Conservation (phyloP, 441 rosid species). For the Populus trichocarpa region DNA sequence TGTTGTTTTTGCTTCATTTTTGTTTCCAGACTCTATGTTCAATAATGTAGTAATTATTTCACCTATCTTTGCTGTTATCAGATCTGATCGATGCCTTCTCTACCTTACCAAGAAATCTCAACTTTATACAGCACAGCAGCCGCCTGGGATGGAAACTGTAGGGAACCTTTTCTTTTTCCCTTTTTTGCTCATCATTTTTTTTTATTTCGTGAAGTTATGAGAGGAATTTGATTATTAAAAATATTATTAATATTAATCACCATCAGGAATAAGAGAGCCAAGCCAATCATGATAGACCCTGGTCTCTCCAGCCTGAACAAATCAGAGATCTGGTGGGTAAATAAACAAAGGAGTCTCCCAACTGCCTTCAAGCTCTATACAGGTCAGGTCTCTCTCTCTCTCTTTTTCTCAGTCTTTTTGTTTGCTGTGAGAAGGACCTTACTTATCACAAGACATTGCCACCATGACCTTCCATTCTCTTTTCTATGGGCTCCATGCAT, state of each 20-base stretch:
- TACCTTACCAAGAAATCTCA: constrained; percentile 73
- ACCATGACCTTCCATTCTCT: not conserved
- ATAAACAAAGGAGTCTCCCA: constrained; percentile 76
- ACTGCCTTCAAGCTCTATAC: constrained; percentile 89
- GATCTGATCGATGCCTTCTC: constrained; percentile 90
- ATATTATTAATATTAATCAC: not conserved
- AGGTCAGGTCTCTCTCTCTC: constrained; percentile 51
- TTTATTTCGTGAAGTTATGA: not conserved
- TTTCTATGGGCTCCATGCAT: not conserved
- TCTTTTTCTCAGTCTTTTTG: not conserved
- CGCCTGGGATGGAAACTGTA: constrained; percentile 89
- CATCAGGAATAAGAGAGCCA: constrained; percentile 77
- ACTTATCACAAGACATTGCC: not conserved
- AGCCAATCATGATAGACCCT: constrained; percentile 85
- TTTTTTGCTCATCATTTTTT: not conserved
- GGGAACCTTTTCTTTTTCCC: constrained; percentile 1
- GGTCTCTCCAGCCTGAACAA: constrained; percentile 71
- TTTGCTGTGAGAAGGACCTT: not conserved
- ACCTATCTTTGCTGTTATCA: constrained; percentile 26
- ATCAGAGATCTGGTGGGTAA: constrained; percentile 82
- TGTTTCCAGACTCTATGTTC: not conserved
- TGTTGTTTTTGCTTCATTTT: not conserved
- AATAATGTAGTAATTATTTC: not conserved
- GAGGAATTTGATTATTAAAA: not conserved
- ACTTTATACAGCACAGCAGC: constrained; percentile 82